A percentile compares a stretch with the other conserved stretches of the same genome.
Conservation (phyloP, 768 basidiomycete genomes). For the Tephrocybe sp. region DNA sequence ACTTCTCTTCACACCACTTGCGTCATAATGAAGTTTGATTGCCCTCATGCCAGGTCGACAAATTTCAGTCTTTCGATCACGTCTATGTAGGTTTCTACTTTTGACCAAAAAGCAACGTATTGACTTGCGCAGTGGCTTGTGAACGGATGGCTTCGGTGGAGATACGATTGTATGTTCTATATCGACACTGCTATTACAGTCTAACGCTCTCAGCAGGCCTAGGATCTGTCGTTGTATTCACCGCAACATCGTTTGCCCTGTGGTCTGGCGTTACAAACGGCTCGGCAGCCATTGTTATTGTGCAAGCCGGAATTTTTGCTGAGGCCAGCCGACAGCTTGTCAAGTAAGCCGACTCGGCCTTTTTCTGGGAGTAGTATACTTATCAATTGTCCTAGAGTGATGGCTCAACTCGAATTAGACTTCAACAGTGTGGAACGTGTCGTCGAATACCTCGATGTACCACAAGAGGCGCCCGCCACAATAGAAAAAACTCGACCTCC, state of each 20-base stretch:
- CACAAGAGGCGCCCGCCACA: constrained; percentile 65
- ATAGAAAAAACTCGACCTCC: constrained; percentile 58
- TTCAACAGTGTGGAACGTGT: constrained; percentile 77
- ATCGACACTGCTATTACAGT: background rate
- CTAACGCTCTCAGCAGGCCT: constrained; percentile 38
- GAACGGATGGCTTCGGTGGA: constrained; percentile 66
- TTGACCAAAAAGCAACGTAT: background rate
- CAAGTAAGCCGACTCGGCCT: constrained; percentile 33
- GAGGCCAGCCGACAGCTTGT: constrained; percentile 67
- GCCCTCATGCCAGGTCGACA: constrained; percentile 61
- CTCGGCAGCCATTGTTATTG: constrained; percentile 67
- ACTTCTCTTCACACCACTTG: no score
- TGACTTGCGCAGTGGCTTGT: constrained; percentile 56
- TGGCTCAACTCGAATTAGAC: constrained; percentile 69
- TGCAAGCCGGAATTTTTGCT: constrained; percentile 67
- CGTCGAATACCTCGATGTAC: constrained; percentile 63
- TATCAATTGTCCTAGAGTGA: constrained; percentile 39
- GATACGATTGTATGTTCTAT: constrained; percentile 61
- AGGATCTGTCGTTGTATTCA: constrained; percentile 67
- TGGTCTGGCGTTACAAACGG: constrained; percentile 55
- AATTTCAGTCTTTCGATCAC: constrained; percentile 71
- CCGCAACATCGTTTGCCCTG: constrained; percentile 68
- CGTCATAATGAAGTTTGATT: no score
- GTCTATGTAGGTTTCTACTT: constrained; percentile 50
- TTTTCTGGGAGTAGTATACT: background rate